Evolutionary conservation across 345 rosid species (phyloP).

Genomic region (Eucalyptus marginata): DNA sequence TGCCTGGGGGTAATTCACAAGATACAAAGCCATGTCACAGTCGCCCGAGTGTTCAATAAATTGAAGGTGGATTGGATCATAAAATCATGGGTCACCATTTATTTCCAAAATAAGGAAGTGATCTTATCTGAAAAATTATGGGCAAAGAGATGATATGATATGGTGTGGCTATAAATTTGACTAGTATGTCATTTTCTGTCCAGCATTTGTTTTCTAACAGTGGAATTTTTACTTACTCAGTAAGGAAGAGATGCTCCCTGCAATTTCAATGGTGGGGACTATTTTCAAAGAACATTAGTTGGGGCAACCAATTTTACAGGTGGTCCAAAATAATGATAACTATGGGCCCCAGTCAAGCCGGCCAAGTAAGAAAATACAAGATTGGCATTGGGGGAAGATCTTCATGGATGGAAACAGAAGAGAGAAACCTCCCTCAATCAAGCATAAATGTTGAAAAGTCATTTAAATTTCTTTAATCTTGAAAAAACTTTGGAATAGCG

Average conservation of each 20-base stretch:
- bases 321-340: neutral
- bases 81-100: neutral
- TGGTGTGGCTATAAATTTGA: neutral
- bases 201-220: neutral
- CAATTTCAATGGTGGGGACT: neutral
- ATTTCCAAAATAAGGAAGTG: neutral
- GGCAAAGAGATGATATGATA: neutral
- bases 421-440: neutral
- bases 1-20: neutral
- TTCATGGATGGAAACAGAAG: neutral
- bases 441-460: neutral
- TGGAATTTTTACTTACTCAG: neutral
- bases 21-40: accelerated
- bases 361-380: neutral
- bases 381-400: neutral
- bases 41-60: neutral
- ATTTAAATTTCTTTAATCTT: neutral
- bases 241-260: neutral
- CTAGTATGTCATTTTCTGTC: neutral
- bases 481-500: neutral
- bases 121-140: neutral
- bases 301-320: neutral
- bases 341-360: neutral
- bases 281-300: neutral
- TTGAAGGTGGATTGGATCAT: neutral